A percentile compares a stretch with the other conserved stretches of the same genome.
These are phyloP conservation scores for Glycyrrhiza uralensis DNA, from an alignment of 306 rosid species.

Conservation along the genomic window DNA sequence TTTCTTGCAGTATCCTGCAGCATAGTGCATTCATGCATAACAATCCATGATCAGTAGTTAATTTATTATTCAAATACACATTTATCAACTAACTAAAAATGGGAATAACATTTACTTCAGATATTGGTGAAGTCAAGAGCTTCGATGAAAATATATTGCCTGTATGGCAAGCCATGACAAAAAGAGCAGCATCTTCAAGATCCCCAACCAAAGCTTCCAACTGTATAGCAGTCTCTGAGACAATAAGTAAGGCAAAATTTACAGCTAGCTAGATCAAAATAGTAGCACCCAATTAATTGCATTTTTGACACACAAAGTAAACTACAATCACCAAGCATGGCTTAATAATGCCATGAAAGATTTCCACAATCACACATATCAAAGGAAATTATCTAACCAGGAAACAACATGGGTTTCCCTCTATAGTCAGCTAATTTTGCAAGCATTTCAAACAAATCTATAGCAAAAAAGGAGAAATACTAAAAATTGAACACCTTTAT, in stretches of 20 bases:
- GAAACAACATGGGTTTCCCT: neutral
- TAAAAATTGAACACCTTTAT: neutral
- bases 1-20: conserved; percentile 56
- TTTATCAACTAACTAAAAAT: neutral
- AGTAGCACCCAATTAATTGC: neutral
- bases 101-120: conserved; percentile 32
- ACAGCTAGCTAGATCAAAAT: conserved; percentile 23
- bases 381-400: neutral
- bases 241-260: conserved; percentile 35
- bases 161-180: conserved; percentile 47
- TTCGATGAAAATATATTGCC: conserved; percentile 48
- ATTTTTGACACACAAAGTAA: neutral
- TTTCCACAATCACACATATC: neutral
- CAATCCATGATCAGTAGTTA: conserved; percentile 1
- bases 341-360: neutral
- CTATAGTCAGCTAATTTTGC: neutral
- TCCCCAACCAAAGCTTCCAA: conserved; percentile 83
- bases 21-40: conserved; percentile 9
- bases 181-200: conserved; percentile 77
- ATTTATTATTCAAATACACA: conserved; percentile 12
- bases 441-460: neutral
- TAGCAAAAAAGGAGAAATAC: neutral
- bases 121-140: conserved; percentile 38
- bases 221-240: conserved; percentile 71
- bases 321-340: neutral